Evolutionary conservation across 345 rosid species (phyloP).

Genomic region (Citrus unshiu): DNA sequence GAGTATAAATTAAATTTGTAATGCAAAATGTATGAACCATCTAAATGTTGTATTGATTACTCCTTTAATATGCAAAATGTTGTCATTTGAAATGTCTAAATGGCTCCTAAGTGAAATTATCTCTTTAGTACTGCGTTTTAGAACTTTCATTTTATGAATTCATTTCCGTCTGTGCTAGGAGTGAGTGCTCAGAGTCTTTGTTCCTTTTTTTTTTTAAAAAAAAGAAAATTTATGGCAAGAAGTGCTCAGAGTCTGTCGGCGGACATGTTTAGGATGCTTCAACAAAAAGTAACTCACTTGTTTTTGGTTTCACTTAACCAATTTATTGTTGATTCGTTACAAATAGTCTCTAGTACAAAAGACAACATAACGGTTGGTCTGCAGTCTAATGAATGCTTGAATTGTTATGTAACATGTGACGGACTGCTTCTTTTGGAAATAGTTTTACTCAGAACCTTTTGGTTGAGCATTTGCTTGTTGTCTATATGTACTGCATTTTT

Average conservation of each 20-base stretch:
- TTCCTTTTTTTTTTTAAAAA: no score
- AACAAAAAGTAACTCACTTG: neutral
- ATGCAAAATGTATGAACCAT: neutral
- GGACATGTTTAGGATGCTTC: neutral
- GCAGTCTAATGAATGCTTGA: neutral
- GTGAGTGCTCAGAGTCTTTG: no score
- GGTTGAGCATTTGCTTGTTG: neutral
- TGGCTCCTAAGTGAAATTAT: neutral
- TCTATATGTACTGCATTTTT: neutral
- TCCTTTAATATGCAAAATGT: neutral
- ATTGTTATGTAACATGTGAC: neutral
- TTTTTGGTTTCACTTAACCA: neutral
- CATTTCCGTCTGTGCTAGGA: neutral
- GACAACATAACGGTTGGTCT: neutral
- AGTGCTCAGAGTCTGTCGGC: neutral
- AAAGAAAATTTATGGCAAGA: no score
- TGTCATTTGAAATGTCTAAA: neutral
- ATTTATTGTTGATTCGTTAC: neutral
- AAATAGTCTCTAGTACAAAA: neutral
- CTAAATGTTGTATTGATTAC: neutral
- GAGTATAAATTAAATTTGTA: neutral
- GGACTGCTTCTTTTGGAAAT: neutral
- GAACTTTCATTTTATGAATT: neutral
- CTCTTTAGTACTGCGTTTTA: neutral
- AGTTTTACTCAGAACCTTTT: neutral